phyloP scores from a whole-genome alignment of 2,329 filamentous ascomycete genomes.

The Falciphora oryzae region DNA sequence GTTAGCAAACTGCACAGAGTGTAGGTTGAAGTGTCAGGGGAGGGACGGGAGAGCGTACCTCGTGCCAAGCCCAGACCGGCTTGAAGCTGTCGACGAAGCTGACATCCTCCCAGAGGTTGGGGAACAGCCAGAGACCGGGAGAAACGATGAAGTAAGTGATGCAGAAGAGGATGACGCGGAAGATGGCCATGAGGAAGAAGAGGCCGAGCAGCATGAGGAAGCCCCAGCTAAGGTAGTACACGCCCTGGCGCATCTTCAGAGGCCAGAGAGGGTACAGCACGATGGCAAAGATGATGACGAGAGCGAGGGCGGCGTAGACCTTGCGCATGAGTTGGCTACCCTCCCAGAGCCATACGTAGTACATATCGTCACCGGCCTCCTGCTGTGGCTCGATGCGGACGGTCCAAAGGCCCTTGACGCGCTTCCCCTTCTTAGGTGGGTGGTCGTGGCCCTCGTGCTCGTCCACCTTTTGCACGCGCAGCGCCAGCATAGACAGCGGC shows the following conservation, averaged over 20 bases:
- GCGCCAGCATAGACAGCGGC: constrained; percentile 86
- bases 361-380: constrained; percentile 77
- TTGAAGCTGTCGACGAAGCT: constrained; percentile 97
- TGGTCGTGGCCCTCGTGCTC: constrained; percentile 70
- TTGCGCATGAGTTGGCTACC: constrained; percentile 91
- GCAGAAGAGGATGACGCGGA: constrained; percentile 90
- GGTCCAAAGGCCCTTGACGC: constrained; percentile 92
- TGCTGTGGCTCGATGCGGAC: constrained; percentile 96
- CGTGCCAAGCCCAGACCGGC: constrained; percentile 97
- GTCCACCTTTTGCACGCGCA: constrained; percentile 81
- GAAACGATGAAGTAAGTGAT: constrained; percentile 79
- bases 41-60: constrained; percentile 51
- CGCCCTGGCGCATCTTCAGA: constrained; percentile 79
- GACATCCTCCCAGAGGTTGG: constrained; percentile 96
- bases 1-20: constrained; percentile 8
- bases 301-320: constrained; percentile 78
- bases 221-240: constrained; percentile 96
- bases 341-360: constrained; percentile 97
- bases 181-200: constrained; percentile 97
- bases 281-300: constrained; percentile 77
- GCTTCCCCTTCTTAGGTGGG: constrained; percentile 69
- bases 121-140: constrained; percentile 96
- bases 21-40: background rate
- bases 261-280: constrained; percentile 98
- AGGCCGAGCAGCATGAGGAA: constrained; percentile 83